A percentile compares a stretch with the other conserved stretches of the same genome.
phyloP scores from a whole-genome alignment of 371 early-diverging fungal genomes.

The Massospora cicadina region DNA sequence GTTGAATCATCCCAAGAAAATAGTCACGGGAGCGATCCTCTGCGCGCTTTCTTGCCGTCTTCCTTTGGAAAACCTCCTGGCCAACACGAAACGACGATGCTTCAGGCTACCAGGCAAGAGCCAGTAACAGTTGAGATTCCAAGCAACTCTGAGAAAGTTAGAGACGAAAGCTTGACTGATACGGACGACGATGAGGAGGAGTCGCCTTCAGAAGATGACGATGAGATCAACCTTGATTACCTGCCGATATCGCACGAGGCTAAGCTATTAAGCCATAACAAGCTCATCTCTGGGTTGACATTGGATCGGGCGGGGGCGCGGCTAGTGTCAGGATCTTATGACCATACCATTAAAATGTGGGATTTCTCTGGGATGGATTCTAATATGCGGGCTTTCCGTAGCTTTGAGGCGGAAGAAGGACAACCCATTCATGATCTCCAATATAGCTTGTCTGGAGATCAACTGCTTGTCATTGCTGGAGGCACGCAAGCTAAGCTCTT shows the following conservation, averaged over 20 bases:
- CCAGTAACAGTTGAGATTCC: neutral
- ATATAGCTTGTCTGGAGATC: constrained; percentile 58
- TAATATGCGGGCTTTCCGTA: constrained; percentile 51
- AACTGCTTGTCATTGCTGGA: constrained; percentile 60
- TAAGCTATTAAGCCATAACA: neutral
- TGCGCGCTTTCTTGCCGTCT: neutral
- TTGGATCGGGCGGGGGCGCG: constrained; percentile 68
- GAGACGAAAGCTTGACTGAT: neutral
- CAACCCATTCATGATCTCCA: constrained; percentile 73
- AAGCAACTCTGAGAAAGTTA: neutral
- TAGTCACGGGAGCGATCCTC: neutral
- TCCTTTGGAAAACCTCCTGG: neutral
- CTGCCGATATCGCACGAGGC: neutral
- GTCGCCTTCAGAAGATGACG: neutral
- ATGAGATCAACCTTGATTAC: neutral
- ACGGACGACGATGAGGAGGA: neutral
- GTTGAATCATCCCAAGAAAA: neutral
- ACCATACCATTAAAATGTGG: constrained; percentile 71
- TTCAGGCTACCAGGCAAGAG: neutral
- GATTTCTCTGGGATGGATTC: constrained; percentile 82
- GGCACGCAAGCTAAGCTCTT: constrained; percentile 53
- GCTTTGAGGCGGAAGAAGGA: constrained; percentile 60
- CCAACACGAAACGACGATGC: neutral
- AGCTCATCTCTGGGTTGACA: neutral
- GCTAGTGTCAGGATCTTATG: constrained; percentile 66